phyloP scores from a whole-genome alignment of 2,329 filamentous ascomycete species.

The Exophiala sideris region DNA sequence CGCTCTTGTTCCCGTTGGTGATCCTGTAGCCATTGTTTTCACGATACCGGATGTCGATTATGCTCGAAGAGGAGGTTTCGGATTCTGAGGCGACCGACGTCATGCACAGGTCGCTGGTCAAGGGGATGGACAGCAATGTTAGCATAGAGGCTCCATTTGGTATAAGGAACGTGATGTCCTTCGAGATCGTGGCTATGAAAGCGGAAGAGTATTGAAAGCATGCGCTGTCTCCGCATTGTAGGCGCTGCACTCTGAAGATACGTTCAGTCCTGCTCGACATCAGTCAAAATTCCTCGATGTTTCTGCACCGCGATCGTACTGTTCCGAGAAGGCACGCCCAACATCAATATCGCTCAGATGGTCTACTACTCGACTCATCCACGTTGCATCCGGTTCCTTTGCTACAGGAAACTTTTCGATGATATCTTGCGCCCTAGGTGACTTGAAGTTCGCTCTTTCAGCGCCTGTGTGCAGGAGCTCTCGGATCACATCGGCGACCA shows the following conservation, averaged over 20 bases:
- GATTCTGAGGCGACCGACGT: not conserved
- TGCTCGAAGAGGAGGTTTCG: slow-evolving; percentile 4
- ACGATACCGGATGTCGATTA: slow-evolving; percentile 11
- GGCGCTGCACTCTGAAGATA: slow-evolving; percentile 10
- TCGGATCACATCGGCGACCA: slow-evolving; percentile 24
- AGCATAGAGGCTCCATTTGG: slow-evolving; percentile 7
- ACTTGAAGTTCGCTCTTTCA: slow-evolving; percentile 5
- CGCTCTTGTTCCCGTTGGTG: slow-evolving; percentile 14
- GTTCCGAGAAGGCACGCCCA: slow-evolving; percentile 1
- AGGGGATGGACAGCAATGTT: slow-evolving; percentile 10
- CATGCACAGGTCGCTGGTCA: slow-evolving; percentile 4
- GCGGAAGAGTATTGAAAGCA: slow-evolving; percentile 1
- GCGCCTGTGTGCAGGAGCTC: slow-evolving; percentile 11
- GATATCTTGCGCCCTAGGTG: not conserved
- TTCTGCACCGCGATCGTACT: not conserved
- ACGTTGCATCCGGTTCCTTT: slow-evolving; percentile 2
- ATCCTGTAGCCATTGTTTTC: slow-evolving; percentile 8
- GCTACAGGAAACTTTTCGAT: slow-evolving; percentile 7
- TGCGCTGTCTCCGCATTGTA: slow-evolving; percentile 4
- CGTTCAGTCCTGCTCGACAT: slow-evolving; percentile 5
- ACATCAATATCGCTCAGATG: slow-evolving; percentile 6
- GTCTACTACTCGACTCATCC: slow-evolving; percentile 17
- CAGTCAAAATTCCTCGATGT: not conserved
- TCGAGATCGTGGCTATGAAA: slow-evolving; percentile 5
- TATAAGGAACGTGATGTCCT: slow-evolving; percentile 10